Evolutionary conservation across 345 rosid species (phyloP).

Genomic region (Dovyalis caffra): DNA sequence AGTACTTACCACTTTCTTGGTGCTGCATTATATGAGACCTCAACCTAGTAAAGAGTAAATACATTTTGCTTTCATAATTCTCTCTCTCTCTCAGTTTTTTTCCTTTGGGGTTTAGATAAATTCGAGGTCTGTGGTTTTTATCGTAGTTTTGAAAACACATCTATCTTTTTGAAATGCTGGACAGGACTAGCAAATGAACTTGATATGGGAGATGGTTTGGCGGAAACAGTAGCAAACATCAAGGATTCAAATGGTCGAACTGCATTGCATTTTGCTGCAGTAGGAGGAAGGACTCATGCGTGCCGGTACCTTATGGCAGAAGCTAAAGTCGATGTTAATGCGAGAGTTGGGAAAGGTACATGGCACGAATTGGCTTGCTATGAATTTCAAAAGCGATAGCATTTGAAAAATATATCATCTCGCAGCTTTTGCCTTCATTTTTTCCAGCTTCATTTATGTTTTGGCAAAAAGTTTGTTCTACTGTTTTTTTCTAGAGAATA

Average conservation of each 20-base stretch:
- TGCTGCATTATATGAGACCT: not conserved
- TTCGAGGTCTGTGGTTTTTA: too few species aligned
- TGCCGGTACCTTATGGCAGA: conserved; percentile 17
- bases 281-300: conserved; percentile 7
- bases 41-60: not conserved
- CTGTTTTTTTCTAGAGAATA: not conserved
- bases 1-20: not conserved
- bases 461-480: not conserved
- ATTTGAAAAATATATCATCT: too few species aligned
- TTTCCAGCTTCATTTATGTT: too few species aligned
- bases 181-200: not conserved
- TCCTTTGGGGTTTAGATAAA: too few species aligned
- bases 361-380: too few species aligned
- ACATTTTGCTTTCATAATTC: too few species aligned
- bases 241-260: conserved; percentile 2
- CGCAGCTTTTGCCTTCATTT: too few species aligned
- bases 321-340: conserved; percentile 10
- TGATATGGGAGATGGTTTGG: not conserved
- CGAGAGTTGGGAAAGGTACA: conserved; percentile 12
- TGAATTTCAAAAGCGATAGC: too few species aligned
- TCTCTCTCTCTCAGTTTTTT: too few species aligned
- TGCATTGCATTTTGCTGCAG: conserved; percentile 18
- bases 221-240: not conserved
- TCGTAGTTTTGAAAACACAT: too few species aligned
- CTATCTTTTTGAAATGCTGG: not conserved